Base-by-base conservation (phyloP, 352 stramenopile genomes). In the Phytophthora cajani region DNA sequence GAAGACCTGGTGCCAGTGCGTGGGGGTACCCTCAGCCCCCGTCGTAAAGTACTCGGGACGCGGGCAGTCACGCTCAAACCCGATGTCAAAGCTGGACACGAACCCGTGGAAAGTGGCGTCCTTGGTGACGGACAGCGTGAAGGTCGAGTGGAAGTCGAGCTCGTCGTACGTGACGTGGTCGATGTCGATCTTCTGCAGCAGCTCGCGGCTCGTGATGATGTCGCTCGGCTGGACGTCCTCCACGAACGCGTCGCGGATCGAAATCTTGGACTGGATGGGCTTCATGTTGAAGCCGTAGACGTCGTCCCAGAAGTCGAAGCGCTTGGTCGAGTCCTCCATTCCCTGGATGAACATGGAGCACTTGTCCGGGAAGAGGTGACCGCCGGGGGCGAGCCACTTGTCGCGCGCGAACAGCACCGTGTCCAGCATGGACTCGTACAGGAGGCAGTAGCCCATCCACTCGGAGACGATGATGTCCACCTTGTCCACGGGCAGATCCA, bases 211-310 rank as follows among this genome's bases (percentile, higher is more conserved):
- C 12, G 95, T 98, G 49, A 98, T 84, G 30, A 99, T 81, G 33
- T 95, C 84, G 17, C 87, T 90, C 14, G 86, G 71, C 46, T 93
- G 79, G 16, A 99, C 95, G 32, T 98, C 88, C 72, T 99, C 97
- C 46, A 99, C 95, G 46, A 99, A 97, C 12, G 93, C 97, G 74
- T 99, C 98, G 40, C 82, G 88, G 54, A 99, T 88, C 16, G 95
- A 97, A 67, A 99, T 95, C 69, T 93, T 93, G 59, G 97, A 84
- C 78, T 98, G 97, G 73, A 99, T 97, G 16, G 88, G 84, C 69
- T 91, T 94, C 97, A 99, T 99, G 75, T 99, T 96, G 78, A 99
- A 99, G 56, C 98, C 97, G 79, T 99, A 99, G 12, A 99, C 97
- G 67, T 98, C 77, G 58, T 99, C 85, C 98, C 98, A 99, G 78